Evolutionary conservation across 192 early-diverging fungal species (phyloP).

Genomic region (Rhizophagus clarus): DNA sequence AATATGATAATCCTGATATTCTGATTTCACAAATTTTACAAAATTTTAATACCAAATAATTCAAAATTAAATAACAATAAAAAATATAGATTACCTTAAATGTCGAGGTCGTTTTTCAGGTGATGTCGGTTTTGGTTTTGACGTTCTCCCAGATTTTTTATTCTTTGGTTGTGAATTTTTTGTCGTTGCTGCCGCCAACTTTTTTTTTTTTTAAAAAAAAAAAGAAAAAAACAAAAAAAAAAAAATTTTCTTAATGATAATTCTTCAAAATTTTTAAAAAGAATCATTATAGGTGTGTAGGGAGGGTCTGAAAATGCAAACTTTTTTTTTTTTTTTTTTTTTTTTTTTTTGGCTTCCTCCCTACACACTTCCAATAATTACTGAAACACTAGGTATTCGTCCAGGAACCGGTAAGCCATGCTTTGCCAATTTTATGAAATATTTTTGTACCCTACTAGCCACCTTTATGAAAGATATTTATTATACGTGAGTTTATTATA

Average conservation of each 20-base stretch:
- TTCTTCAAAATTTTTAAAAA: background rate
- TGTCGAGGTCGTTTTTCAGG: slow-evolving; percentile 35
- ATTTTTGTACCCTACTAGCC: slow-evolving; percentile 77
- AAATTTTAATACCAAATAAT: background rate
- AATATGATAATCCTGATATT: slow-evolving; percentile 52
- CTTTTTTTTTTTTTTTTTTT: too few relatives aligned
- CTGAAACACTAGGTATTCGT: slow-evolving; percentile 54
- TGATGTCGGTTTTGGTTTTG: slow-evolving; percentile 30
- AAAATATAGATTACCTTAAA: slow-evolving; percentile 30
- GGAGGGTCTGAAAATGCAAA: too few relatives aligned
- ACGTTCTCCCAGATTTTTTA: slow-evolving; percentile 4
- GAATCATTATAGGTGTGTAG: too few relatives aligned
- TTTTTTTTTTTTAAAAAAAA: background rate
- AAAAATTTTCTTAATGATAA: background rate
- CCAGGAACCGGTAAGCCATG: slow-evolving; percentile 72
- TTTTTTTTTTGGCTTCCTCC: too few relatives aligned
- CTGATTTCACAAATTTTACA: slow-evolving; percentile 22
- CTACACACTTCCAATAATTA: slow-evolving; percentile 8
- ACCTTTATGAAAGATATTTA: background rate
- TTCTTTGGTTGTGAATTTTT: slow-evolving; percentile 34
- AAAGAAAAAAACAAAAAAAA: background rate
- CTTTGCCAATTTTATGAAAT: slow-evolving; percentile 76
- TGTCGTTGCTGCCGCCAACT: slow-evolving; percentile 21
- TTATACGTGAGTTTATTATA: background rate
- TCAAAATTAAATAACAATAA: background rate